Evolutionary conservation across 2,329 filamentous ascomycete genomes (phyloP).

Genomic region (Neopestalotiopsis clavispora): DNA sequence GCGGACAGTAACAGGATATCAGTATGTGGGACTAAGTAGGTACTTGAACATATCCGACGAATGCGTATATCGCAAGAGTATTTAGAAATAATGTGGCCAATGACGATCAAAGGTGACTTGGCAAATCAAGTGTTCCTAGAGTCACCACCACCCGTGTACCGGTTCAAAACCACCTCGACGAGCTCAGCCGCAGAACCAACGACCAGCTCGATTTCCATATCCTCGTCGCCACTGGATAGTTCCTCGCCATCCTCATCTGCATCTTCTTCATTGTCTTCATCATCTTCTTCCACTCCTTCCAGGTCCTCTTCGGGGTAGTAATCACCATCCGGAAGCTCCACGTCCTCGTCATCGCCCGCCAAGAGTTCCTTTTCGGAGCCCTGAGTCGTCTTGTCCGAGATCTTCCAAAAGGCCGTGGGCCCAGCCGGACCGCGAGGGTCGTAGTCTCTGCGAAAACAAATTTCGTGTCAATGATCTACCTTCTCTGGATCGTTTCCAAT

Average conservation of each 20-base stretch:
- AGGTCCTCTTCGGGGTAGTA: constrained; percentile 30
- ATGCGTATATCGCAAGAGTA: too few species aligned
- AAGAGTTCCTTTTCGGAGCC: constrained; percentile 35
- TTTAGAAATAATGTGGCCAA: too few species aligned
- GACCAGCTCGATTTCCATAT: constrained; percentile 24
- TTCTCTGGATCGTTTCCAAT: neutral
- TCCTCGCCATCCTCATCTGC: constrained; percentile 29
- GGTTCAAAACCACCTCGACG: neutral
- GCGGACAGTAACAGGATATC: too few species aligned
- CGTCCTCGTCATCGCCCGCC: constrained; percentile 28
- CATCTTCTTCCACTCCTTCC: constrained; percentile 34
- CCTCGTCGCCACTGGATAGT: constrained; percentile 24
- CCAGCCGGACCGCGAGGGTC: constrained; percentile 73
- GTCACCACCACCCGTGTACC: neutral
- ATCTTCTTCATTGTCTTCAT: constrained; percentile 32
- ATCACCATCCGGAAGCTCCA: constrained; percentile 27
- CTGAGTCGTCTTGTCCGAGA: constrained; percentile 52
- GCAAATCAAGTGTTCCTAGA: neutral
- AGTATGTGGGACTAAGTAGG: too few species aligned
- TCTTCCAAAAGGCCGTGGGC: constrained; percentile 80
- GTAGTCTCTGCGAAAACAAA: constrained; percentile 55
- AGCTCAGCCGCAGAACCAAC: neutral
- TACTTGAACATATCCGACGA: too few species aligned
- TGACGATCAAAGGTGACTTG: neutral
- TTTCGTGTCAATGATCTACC: neutral